Conservation (phyloP, 2,329 filamentous ascomycete species). For the Trichoderma pleuroti region DNA sequence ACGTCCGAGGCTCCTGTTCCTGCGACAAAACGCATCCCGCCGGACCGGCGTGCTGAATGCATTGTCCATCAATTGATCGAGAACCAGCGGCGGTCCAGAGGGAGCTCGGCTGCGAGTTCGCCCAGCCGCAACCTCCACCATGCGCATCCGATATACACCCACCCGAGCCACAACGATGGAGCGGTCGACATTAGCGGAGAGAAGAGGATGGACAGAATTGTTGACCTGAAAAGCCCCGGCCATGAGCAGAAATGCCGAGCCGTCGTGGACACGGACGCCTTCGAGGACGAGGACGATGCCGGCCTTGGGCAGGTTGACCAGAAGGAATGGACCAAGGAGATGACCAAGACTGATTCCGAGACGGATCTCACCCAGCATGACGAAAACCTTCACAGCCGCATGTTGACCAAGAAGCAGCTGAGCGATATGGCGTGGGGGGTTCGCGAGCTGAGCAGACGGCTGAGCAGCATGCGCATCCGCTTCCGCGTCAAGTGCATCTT, state of each 20-base stretch:
- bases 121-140: slow-evolving; percentile 28
- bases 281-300: slow-evolving; percentile 38
- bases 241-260: slow-evolving; percentile 26
- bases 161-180: slow-evolving; percentile 21
- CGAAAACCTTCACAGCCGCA: slow-evolving; percentile 55
- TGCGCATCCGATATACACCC: slow-evolving; percentile 30
- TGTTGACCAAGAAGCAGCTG: slow-evolving; percentile 90
- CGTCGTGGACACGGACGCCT: slow-evolving; percentile 37
- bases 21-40: slow-evolving; percentile 24
- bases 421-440: slow-evolving; percentile 98
- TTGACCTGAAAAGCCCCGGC: slow-evolving; percentile 24
- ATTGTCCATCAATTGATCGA: slow-evolving; percentile 65
- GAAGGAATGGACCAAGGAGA: slow-evolving; percentile 50
- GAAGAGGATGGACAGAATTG: slow-evolving; percentile 23
- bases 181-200: slow-evolving; percentile 21
- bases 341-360: slow-evolving; percentile 43
- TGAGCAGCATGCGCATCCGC: slow-evolving; percentile 78
- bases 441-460: slow-evolving; percentile 78
- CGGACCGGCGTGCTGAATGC: slow-evolving; percentile 50
- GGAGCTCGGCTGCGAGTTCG: slow-evolving; percentile 23
- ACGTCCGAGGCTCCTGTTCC: slow-evolving; percentile 44
- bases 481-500: slow-evolving; percentile 81
- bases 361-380: slow-evolving; percentile 35
- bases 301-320: slow-evolving; percentile 55
- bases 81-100: slow-evolving; percentile 43